Conservation (phyloP, 768 basidiomycete species). For the Rhizopogon rudus region DNA sequence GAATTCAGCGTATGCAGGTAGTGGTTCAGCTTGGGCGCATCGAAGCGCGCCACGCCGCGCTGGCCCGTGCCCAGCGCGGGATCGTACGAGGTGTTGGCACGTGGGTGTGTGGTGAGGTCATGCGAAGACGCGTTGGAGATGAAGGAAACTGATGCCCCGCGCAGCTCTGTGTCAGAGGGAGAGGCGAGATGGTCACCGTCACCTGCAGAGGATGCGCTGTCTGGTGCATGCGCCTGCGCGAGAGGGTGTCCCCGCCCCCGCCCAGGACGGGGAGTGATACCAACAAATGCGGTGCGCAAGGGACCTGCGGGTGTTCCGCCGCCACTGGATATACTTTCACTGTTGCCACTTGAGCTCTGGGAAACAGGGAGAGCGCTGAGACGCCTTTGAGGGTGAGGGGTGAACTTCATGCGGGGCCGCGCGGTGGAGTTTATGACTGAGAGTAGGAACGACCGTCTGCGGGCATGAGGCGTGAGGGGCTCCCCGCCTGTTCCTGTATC, state of each 20-base stretch:
- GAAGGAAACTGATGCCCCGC: constrained; percentile 57
- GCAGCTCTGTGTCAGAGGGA: constrained; percentile 39
- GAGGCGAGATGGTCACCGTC: constrained; percentile 22
- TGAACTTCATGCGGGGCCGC: constrained; percentile 55
- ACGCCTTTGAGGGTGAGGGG: constrained; percentile 45
- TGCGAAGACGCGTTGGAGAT: constrained; percentile 85
- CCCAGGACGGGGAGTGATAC: constrained; percentile 59
- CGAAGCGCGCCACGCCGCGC: constrained; percentile 69
- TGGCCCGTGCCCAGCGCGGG: constrained; percentile 72
- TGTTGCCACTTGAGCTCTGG: constrained; percentile 24
- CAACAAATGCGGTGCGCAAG: constrained; percentile 53
- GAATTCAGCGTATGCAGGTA: constrained; percentile 86
- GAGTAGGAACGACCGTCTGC: constrained; percentile 77
- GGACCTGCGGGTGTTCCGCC: constrained; percentile 29
- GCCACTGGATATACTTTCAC: constrained; percentile 28
- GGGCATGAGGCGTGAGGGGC: constrained; percentile 62
- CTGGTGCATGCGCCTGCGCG: constrained; percentile 43
- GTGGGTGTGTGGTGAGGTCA: constrained; percentile 73
- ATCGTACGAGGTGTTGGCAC: constrained; percentile 87
- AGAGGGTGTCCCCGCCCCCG: constrained; percentile 52
- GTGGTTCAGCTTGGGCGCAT: constrained; percentile 78
- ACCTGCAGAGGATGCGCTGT: constrained; percentile 31
- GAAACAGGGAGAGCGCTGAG: constrained; percentile 60
- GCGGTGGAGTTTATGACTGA: constrained; percentile 80
- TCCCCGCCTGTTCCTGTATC: constrained; percentile 27